A percentile compares a stretch with the other conserved stretches of the same genome.
These are phyloP conservation scores for Rhodomyrtus psidioides DNA, from an alignment of 441 rosid species.

Conservation along the genomic window DNA sequence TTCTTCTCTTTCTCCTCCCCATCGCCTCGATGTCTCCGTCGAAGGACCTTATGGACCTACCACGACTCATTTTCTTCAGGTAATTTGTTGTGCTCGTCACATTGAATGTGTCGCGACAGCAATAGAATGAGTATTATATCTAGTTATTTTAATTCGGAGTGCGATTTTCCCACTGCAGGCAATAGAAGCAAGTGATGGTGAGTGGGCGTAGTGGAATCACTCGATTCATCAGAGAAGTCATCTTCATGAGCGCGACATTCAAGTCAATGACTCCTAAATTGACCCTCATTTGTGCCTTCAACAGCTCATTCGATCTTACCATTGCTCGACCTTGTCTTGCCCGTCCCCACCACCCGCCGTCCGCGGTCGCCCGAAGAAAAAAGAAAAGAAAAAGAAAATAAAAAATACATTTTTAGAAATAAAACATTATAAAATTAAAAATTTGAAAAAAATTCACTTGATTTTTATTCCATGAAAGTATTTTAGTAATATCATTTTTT, in stretches of 20 bases:
- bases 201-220: conserved; percentile 97
- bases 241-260: conserved; percentile 27
- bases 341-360: no score
- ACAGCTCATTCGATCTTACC: conserved; percentile 56
- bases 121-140: neutral
- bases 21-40: conserved; percentile 4
- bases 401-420: no score
- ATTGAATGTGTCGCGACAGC: neutral
- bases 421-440: no score
- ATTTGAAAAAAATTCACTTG: no score
- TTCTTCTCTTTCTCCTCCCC: neutral
- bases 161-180: conserved; percentile 25
- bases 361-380: no score
- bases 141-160: neutral
- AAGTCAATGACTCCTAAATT: conserved; percentile 46
- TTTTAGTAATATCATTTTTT: no score
- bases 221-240: conserved; percentile 67
- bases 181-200: conserved; percentile 71
- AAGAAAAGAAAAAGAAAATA: no score
- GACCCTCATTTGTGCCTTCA: conserved; percentile 63
- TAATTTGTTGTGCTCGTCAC: neutral
- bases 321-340: conserved; percentile 76
- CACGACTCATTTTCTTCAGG: conserved; percentile 8
- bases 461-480: no score
- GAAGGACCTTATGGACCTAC: conserved; percentile 16